Base-by-base conservation (phyloP, 495 filamentous ascomycete species). In the Cairneyella variabilis region DNA sequence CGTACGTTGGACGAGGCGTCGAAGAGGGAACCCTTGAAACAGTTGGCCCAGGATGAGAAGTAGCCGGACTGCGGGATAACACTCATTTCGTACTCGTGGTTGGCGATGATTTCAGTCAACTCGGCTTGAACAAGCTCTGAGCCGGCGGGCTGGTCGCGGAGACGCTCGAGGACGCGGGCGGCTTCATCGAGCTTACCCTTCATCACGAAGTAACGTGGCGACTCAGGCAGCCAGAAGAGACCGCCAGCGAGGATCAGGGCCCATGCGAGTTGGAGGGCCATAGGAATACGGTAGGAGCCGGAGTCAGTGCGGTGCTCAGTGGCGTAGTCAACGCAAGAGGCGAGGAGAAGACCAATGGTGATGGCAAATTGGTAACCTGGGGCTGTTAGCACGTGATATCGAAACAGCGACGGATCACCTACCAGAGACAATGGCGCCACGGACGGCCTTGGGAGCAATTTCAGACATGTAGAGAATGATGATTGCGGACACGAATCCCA, bases 281-380 rank as follows among this genome's bases (percentile, higher is more conserved):
- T 78, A 3, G 90, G 90, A 53, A 93, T 93, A 14, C 89, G 83
- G 72, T 92, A 95, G 14, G 78, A 84, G 47, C 83, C 79, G 10
- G 79, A 80, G 64, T 90, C 83, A 25, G 76, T 62, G 39, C 81
- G 79, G 50, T 79, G 62, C 59, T 88, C 73, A 48, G 87, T 89
- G 6, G 79, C 76, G 58, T 92, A 86, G 72, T 89, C 82, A 40
- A 90, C 84, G 54, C 84, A 78, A 30, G 85, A 78, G 7, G 89
- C 88, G 20, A 95, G 66, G 14, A 92, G 77, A 12, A 93, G 72
- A 62, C 89, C 89, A 25, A 91, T 73, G 36, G 89, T 93, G 69
- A 93, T 92, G 44, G 85, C 85, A 48, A 89, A 77, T 69, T 95
- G 89, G 63, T 93, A 95, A 9, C 80, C 83, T 45, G 86, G 84